Conservation (phyloP, 768 basidiomycete species). For the Steccherinum ochraceum region DNA sequence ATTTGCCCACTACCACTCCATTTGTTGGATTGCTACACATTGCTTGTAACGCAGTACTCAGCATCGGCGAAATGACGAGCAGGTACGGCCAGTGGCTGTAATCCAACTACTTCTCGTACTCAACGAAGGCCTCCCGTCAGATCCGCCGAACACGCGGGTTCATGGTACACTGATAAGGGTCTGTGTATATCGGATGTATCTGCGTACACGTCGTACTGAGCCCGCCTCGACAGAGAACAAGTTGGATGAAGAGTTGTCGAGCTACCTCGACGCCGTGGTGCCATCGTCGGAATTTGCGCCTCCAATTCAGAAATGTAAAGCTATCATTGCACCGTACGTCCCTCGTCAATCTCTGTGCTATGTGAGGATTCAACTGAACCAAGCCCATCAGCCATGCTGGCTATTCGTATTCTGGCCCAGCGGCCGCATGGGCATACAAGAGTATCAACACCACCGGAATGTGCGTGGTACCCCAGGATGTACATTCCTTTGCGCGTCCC, state of each 20-base stretch:
- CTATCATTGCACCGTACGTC: conserved; percentile 95
- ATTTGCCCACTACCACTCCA: no score
- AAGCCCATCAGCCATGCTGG: conserved; percentile 98
- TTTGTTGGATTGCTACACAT: no score
- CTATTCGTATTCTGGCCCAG: conserved; percentile 87
- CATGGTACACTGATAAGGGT: conserved; percentile 84
- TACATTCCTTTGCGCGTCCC: no score
- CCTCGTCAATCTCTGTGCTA: no score
- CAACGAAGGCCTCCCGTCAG: no score
- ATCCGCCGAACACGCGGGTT: conserved; percentile 77
- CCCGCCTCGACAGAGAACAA: conserved; percentile 35
- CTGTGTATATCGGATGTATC: conserved; percentile 6
- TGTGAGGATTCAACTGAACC: no score
- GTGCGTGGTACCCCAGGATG: conserved; percentile 58
- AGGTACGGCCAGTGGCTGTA: no score
- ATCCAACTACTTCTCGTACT: no score
- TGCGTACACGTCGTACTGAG: no score
- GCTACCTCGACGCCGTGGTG: conserved; percentile 58
- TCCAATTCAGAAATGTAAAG: conserved; percentile 68
- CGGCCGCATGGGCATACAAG: conserved; percentile 96
- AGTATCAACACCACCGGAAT: conserved; percentile 76
- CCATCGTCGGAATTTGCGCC: conserved; percentile 46
- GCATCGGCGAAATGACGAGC: no score
- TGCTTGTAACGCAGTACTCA: no score
- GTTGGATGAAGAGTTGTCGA: conserved; percentile 54